These are phyloP conservation scores for Globisporangium recalcitrans DNA, from an alignment of 352 stramenopile species.

Conservation along the genomic window DNA sequence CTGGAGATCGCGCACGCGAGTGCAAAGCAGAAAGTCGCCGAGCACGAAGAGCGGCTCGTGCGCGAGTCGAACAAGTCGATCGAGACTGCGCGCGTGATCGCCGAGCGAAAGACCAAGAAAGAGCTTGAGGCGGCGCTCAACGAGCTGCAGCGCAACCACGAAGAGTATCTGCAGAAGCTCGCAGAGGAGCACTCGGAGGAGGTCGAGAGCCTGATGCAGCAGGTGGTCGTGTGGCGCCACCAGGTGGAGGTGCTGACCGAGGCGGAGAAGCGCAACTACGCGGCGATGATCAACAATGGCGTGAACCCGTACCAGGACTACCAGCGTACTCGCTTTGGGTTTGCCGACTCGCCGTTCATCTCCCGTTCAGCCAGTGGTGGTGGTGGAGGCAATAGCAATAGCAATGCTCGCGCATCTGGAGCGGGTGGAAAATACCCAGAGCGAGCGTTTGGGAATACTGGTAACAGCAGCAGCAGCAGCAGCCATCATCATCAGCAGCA, in stretches of 20 bases:
- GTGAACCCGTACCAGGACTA: slow-evolving; percentile 53
- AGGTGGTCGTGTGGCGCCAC: slow-evolving; percentile 78
- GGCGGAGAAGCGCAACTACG: slow-evolving; percentile 74
- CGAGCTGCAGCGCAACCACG: slow-evolving; percentile 52
- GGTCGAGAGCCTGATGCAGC: slow-evolving; percentile 73
- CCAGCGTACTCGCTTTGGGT: slow-evolving; percentile 47
- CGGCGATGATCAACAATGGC: slow-evolving; percentile 51
- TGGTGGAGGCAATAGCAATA: slow-evolving; percentile 4
- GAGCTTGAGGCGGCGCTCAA: slow-evolving; percentile 45
- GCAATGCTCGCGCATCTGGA: background rate
- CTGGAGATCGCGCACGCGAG: slow-evolving; percentile 43
- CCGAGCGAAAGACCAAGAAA: slow-evolving; percentile 49
- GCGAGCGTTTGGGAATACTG: background rate
- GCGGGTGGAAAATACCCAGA: background rate
- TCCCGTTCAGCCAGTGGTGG: slow-evolving; percentile 2
- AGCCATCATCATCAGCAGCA: slow-evolving; percentile 19
- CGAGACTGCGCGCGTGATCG: slow-evolving; percentile 48
- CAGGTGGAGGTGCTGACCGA: slow-evolving; percentile 83
- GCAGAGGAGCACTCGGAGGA: slow-evolving; percentile 81
- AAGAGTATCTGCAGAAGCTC: slow-evolving; percentile 75
- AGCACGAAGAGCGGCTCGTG: slow-evolving; percentile 64
- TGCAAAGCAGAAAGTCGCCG: slow-evolving; percentile 39
- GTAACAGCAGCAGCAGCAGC: slow-evolving; percentile 3
- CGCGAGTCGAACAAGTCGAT: slow-evolving; percentile 80
- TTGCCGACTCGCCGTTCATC: slow-evolving; percentile 20